Base-by-base conservation (phyloP, 2,329 filamentous ascomycete genomes). In the Grosmannia clavigera region DNA sequence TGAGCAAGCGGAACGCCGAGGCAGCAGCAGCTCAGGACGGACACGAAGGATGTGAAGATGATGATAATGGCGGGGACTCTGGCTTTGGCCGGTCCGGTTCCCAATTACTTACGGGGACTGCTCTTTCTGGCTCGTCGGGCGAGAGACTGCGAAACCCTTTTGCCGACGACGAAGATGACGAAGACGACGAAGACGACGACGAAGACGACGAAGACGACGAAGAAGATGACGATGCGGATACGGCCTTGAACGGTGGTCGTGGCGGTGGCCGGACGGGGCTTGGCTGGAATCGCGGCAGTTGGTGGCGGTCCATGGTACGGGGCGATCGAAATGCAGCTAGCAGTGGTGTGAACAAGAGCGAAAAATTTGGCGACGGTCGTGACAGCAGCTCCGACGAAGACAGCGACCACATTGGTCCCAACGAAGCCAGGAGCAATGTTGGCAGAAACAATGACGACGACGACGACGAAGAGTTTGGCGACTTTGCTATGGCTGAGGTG, bases 401-500 rank as follows among this genome's bases (percentile, higher is more conserved):
- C 12, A 74, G 76, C 50, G 78, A 80, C 10, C 83, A n/a, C 33
- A 25, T 22, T 1, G 40, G 29, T 16, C 2, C 22, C 62, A 22
- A 75, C 64, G 75, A 86, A 71, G 84, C 83, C 46, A 22, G 33
- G 3, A 40, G 35, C n/a, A 4, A 33, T 62, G 25, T 74, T 63
- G 75, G 74, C 57, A 76, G 72, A 35, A 76, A 74, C 54, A 80
- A 79, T 40, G 77, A 81, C 43, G 77, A 81, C 14, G 79, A 82
- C 5, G 79, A 82, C 33, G 82, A 84, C 50, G 83, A 87, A 63
- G 84, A 85, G 66, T 82, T 87, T 72, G 85, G 84, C 16, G 85
- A 87, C 61, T 87, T 87, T 65, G 83, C 82, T 64, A 82, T 87
- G 73, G 80, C 83, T 12, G 83, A 85, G 68, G 73, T 78, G 57